These are phyloP conservation scores for Suillus fuscotomentosus DNA, from an alignment of 768 basidiomycete genomes.

Conservation along the genomic window DNA sequence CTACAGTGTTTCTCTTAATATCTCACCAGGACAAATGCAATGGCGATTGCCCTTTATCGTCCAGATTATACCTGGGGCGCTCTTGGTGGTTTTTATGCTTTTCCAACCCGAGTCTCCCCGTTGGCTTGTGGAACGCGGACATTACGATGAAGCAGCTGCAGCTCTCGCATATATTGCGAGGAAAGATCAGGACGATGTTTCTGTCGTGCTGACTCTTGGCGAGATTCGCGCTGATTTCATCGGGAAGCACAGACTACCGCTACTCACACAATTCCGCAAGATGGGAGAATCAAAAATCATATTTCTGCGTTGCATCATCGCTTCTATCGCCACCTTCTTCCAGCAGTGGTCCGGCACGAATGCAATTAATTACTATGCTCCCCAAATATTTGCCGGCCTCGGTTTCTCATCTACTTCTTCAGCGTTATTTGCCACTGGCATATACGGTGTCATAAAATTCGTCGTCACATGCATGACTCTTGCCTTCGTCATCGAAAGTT, in stretches of 20 bases:
- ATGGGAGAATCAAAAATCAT: conserved; percentile 14
- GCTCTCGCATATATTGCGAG: conserved; percentile 31
- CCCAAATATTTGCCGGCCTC: conserved; percentile 35
- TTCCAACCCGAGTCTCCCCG: conserved; percentile 43
- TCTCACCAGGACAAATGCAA: conserved; percentile 27
- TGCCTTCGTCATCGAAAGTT: conserved; percentile 36
- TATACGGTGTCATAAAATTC: conserved; percentile 43
- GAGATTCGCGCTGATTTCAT: conserved; percentile 5
- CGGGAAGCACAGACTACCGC: not conserved
- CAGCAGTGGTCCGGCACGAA: conserved; percentile 44
- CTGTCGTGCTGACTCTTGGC: conserved; percentile 28
- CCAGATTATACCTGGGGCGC: conserved; percentile 38
- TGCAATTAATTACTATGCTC: conserved; percentile 41
- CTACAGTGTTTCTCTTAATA: conserved; percentile 27
- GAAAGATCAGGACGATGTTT: conserved; percentile 21
- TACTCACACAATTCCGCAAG: not conserved
- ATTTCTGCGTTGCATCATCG: conserved; percentile 31
- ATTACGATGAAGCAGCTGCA: conserved; percentile 31
- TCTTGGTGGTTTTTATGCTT: conserved; percentile 36
- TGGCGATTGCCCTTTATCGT: conserved; percentile 38
- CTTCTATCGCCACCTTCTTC: conserved; percentile 31
- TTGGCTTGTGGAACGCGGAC: conserved; percentile 37
- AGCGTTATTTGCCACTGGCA: conserved; percentile 37
- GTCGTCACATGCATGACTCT: conserved; percentile 29
- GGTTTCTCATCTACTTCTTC: conserved; percentile 31